These are phyloP conservation scores for Penicillium daleae DNA, from an alignment of 495 filamentous ascomycete species.

Conservation along the genomic window DNA sequence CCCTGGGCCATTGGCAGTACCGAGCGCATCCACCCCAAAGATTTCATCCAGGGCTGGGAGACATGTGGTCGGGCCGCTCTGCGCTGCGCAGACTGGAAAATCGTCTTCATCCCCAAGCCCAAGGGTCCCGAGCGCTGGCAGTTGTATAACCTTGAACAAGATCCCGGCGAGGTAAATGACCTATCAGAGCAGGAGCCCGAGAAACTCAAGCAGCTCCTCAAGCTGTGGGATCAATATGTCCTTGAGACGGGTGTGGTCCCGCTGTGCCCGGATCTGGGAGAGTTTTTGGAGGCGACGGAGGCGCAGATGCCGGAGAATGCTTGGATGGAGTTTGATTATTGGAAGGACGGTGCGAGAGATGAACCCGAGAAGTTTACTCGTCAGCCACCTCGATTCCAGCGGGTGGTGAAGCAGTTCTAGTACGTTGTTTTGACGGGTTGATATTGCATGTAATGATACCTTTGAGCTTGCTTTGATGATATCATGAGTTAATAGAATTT, in stretches of 20 bases:
- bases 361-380: conserved; percentile 58
- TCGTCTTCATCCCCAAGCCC: conserved; percentile 53
- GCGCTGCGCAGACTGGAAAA: conserved; percentile 54
- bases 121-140: conserved; percentile 55
- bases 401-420: conserved; percentile 53
- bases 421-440: neutral
- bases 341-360: conserved; percentile 63
- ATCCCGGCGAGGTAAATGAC: conserved; percentile 60
- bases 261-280: conserved; percentile 45
- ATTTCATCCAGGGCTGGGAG: conserved; percentile 55
- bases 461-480: conserved; percentile 2
- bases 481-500: conserved; percentile 20
- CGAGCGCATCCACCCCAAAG: conserved; percentile 48
- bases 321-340: conserved; percentile 74
- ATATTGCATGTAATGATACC: conserved; percentile 14
- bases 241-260: conserved; percentile 62
- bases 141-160: conserved; percentile 48
- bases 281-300: conserved; percentile 60
- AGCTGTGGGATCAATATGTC: conserved; percentile 63
- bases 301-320: conserved; percentile 69
- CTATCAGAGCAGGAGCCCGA: conserved; percentile 62
- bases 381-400: conserved; percentile 53
- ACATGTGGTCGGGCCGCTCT: conserved; percentile 50
- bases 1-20: conserved; percentile 41
- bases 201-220: conserved; percentile 50